Conservation (phyloP, 2,329 filamentous ascomycete genomes). For the Fusarium sp. region DNA sequence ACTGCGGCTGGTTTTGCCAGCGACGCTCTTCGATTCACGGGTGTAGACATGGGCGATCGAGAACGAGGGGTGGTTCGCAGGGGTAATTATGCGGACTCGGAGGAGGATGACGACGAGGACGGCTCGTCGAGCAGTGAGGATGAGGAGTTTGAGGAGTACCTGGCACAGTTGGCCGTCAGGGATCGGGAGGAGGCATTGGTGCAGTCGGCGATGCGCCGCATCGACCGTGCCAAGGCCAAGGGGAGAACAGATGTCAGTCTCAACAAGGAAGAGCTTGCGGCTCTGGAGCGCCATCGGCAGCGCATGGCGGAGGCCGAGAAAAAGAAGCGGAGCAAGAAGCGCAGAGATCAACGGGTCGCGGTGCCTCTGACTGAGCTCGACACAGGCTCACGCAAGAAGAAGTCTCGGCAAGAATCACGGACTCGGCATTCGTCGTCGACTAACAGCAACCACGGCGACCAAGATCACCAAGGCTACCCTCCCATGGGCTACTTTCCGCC, state of each 20-base stretch:
- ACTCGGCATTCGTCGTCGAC: slow-evolving; percentile 52
- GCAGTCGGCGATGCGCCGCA: slow-evolving; percentile 82
- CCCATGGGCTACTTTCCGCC: slow-evolving; percentile 65
- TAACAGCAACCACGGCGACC: slow-evolving; percentile 49
- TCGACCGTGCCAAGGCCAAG: slow-evolving; percentile 79
- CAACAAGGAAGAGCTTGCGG: slow-evolving; percentile 82
- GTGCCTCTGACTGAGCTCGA: slow-evolving; percentile 66
- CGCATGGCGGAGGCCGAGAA: slow-evolving; percentile 62
- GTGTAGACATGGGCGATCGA: slow-evolving; percentile 65
- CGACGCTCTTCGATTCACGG: slow-evolving; percentile 71
- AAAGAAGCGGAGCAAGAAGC: slow-evolving; percentile 51
- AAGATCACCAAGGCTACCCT: slow-evolving; percentile 54
- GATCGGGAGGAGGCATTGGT: slow-evolving; percentile 81
- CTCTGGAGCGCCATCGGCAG: slow-evolving; percentile 76
- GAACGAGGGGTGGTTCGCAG: slow-evolving; percentile 52
- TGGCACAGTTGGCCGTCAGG: slow-evolving; percentile 67
- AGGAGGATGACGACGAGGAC: slow-evolving; percentile 46
- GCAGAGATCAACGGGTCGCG: slow-evolving; percentile 61
- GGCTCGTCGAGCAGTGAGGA: slow-evolving; percentile 49
- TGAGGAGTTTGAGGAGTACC: slow-evolving; percentile 59
- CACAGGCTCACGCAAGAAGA: slow-evolving; percentile 53
- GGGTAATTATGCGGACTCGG: slow-evolving; percentile 51
- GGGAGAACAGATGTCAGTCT: slow-evolving; percentile 85
- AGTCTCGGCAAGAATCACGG: slow-evolving; percentile 50
- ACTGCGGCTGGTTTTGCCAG: slow-evolving; percentile 65